A percentile compares a stretch with the other conserved stretches of the same genome.
Conservation (phyloP, 306 rosid species). For the Prosopis cineraria region DNA sequence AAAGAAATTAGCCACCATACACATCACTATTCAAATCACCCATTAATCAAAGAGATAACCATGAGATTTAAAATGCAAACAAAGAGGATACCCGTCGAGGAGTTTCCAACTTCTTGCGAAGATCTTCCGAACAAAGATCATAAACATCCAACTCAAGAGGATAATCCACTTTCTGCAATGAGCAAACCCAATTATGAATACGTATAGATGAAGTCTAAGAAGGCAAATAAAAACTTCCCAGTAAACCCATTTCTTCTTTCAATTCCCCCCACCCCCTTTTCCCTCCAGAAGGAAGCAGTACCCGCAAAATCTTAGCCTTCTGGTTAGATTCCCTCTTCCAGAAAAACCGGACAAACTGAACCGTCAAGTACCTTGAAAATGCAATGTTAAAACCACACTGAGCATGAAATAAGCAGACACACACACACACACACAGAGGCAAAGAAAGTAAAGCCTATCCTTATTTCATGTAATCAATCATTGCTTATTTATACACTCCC, state of each 20-base stretch:
- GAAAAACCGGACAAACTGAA: conserved; percentile 98
- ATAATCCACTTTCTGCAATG: conserved; percentile 93
- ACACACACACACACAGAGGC: background rate
- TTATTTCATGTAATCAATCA: no score
- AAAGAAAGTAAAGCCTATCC: conserved; percentile 16
- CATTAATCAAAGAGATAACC: background rate
- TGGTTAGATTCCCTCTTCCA: conserved; percentile 99
- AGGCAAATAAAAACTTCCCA: conserved; percentile 14
- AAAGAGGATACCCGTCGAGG: conserved; percentile 75
- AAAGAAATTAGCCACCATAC: conserved; percentile 27
- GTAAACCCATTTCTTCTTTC: conserved; percentile 7
- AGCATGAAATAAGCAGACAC: conserved; percentile 28
- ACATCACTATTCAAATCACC: conserved; percentile 6
- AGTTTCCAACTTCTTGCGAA: conserved; percentile 70
- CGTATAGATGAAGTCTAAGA: conserved; percentile 10
- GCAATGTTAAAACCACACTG: conserved; percentile 16
- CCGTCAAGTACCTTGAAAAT: conserved; percentile 75
- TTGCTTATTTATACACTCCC: no score
- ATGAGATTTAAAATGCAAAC: conserved; percentile 29
- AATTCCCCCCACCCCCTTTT: background rate
- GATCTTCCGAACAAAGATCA: conserved; percentile 95
- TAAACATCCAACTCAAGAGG: conserved; percentile 91
- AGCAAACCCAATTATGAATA: conserved; percentile 26
- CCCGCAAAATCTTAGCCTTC: conserved; percentile 98
- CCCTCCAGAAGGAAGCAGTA: conserved; percentile 33